phyloP scores from a whole-genome alignment of 2,329 filamentous ascomycete genomes.

The Madurella mycetomatis region DNA sequence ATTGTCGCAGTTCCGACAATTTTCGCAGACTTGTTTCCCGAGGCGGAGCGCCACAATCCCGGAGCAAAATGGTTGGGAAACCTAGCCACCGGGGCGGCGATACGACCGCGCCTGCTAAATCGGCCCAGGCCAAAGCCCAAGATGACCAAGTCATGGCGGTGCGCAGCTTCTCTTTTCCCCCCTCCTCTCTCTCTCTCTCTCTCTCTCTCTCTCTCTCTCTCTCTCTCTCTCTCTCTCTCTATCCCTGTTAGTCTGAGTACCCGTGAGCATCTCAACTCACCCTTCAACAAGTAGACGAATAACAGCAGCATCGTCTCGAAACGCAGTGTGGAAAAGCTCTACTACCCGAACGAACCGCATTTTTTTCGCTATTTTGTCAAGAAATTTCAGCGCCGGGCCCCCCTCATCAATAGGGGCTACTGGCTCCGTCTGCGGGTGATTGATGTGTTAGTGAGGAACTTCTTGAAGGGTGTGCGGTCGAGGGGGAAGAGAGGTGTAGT shows the following conservation, averaged over 20 bases:
- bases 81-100: not conserved
- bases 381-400: slow-evolving; percentile 77
- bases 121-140: slow-evolving; percentile 30
- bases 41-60: no score
- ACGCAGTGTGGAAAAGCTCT: slow-evolving; percentile 84
- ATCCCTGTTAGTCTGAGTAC: not conserved
- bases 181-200: not conserved
- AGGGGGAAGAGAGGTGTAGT: slow-evolving; percentile 63
- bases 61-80: slow-evolving; percentile 8
- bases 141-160: slow-evolving; percentile 52
- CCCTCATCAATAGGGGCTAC: slow-evolving; percentile 86
- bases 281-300: slow-evolving; percentile 59
- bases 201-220: no score
- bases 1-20: no score
- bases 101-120: slow-evolving; percentile 5
- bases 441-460: slow-evolving; percentile 68
- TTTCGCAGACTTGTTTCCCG: no score
- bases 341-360: slow-evolving; percentile 71
- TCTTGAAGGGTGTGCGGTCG: slow-evolving; percentile 46
- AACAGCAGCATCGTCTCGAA: slow-evolving; percentile 91
- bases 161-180: slow-evolving; percentile 28
- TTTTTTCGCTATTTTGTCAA: slow-evolving; percentile 86
- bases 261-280: not conserved
- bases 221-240: not conserved
- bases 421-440: slow-evolving; percentile 81